Base-by-base conservation (phyloP, 2,329 filamentous ascomycete genomes). In the Sphaerulina musiva region DNA sequence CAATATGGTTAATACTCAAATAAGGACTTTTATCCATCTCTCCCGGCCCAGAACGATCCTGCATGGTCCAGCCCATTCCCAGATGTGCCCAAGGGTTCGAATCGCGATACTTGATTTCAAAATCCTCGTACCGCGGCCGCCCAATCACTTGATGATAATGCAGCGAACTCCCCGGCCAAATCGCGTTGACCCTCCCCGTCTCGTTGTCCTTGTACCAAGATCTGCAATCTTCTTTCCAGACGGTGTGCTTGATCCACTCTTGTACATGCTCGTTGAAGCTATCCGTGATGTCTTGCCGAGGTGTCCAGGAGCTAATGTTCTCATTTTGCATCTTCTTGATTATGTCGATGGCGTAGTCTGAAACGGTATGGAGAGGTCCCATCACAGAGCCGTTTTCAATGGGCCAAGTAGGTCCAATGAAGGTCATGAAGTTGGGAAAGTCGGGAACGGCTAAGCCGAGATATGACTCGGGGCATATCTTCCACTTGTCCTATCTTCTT, bases 121-220 rank as follows among this genome's bases (percentile, higher is more conserved):
- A 74, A 57, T 76, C 73, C 48, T 76, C 73, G 51, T 71, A 75
- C 7, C 74, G 68, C 0, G 72, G 72, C 0, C 54, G 59, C 39
- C 62, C 56, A 14, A 75, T 72, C 8, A 73, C 64, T 51, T 73
- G 64, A 46, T 63, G 67, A 55, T 78, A 80, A 51, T 80, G 77
- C 41, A 80, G 70, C 0, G 72, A 75, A 2, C 70, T 74, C 2
- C 78, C 78, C 0, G 78, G 77, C 72, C 73, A 80, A 1, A 80
- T 67, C 2, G 76, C 57, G 64, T 70, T 70, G 14, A 76, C 73
- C 5, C 73, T 66, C n/a, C 73, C 74, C 1, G 72, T 76, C 20
- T 71, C 69, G 53, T 74, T 73, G 61, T 78, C 72, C 61, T 73
- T 74, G 64, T 76, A 77, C 63, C 57, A 59, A 7, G 44, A 54